Base-by-base conservation (phyloP, 2,329 filamentous ascomycete species). In the Nannizziopsis arthrosporioides region DNA sequence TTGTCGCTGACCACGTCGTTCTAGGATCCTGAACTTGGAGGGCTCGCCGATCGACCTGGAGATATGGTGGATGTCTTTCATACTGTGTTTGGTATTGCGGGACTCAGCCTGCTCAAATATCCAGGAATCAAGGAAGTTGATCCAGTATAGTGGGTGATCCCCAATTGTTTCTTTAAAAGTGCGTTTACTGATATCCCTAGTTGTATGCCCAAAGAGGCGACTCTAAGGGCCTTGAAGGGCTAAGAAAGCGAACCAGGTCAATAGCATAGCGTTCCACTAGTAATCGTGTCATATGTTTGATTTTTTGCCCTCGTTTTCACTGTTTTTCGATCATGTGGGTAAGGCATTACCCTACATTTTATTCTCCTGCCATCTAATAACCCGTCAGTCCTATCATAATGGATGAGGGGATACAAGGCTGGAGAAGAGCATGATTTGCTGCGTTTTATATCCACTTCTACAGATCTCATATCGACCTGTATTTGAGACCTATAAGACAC, bases 61-160 rank as follows among this genome's bases (percentile, higher is more conserved):
- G 82, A 98, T 60, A 88, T 90, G 82, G 90, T 95, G 17, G 92
- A 98, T 70, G 89, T 98, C 31, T 98, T 93, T 72, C 92, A 98
- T 62, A 96, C 92, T 0, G 72, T 81, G 46, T 98, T 98, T 64
- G 88, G 86, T 18, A 69, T 95, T 54, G 85, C 89, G 15, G 92
- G 92, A 1, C 69, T 98, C 56, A 94, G 88, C 62, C 74, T 98
- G 48, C 69, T 96, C 22, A 80, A 80, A 9, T 85, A 84, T 59
- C 79, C 84, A 5, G 86, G 81, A 1, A 68, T 95, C 38, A 76
- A 83, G 57, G 80, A 83, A 51, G 82, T 98, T 45, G 85, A 98
- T 64, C 85, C 92, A 30, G 78, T 86, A 39, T 98, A 96, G 81
- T 85, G 70, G 71, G 74, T 48, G 35, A 67, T 34, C 39, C 36